A percentile compares a stretch with the other conserved stretches of the same genome.
Evolutionary conservation across 2,329 filamentous ascomycete genomes (phyloP).

Genomic region (Pleurostoma richardsiae): DNA sequence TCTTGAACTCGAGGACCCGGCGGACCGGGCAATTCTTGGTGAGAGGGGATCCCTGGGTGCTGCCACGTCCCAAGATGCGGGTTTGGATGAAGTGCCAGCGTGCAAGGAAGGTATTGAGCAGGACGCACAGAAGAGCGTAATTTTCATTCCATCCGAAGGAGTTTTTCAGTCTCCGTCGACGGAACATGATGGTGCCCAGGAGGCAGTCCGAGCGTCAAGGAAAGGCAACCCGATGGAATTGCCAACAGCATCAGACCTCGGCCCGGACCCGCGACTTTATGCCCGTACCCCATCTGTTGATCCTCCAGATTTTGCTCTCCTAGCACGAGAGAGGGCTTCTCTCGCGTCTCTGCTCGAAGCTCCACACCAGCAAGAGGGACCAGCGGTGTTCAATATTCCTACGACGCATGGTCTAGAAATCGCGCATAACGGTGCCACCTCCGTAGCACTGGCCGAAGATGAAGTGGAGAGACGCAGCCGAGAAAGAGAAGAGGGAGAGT

Average conservation of each 20-base stretch:
- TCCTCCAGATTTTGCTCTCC: constrained; percentile 52
- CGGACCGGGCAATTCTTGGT: constrained; percentile 37
- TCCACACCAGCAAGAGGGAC: constrained; percentile 36
- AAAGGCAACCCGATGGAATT: constrained; percentile 16
- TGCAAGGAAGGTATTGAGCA: constrained; percentile 14
- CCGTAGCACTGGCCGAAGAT: not conserved
- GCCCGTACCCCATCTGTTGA: constrained; percentile 59
- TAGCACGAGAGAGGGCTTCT: constrained; percentile 49
- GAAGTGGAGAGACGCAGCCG: constrained; percentile 1
- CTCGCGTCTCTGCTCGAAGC: constrained; percentile 58
- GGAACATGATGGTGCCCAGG: constrained; percentile 40
- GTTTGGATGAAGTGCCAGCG: too few species aligned
- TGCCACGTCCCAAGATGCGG: too few species aligned
- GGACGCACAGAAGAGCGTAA: constrained; percentile 42
- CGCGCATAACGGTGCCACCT: too few species aligned
- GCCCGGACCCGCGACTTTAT: constrained; percentile 33
- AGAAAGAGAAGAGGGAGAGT: not conserved
- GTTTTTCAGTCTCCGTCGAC: constrained; percentile 58
- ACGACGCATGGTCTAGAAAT: constrained; percentile 28
- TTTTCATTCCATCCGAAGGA: constrained; percentile 58
- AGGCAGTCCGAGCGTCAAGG: constrained; percentile 18
- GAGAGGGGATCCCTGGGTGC: constrained; percentile 13
- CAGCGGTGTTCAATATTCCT: constrained; percentile 30
- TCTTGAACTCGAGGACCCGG: constrained; percentile 31
- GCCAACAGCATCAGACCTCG: constrained; percentile 24